Conservation (phyloP, 805 yeast genomes). For the Metschnikowia gelsemii region DNA sequence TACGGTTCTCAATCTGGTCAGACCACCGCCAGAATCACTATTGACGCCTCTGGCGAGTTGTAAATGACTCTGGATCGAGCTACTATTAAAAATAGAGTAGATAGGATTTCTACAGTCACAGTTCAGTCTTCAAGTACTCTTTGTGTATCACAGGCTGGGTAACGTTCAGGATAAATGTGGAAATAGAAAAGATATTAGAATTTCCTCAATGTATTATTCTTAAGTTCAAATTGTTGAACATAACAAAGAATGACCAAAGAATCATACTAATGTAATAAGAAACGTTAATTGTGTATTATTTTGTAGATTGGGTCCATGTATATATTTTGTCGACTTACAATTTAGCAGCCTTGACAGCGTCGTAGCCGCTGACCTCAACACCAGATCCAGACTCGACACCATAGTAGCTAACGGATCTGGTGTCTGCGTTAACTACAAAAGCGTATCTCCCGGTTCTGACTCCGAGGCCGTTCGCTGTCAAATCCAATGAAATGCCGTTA, state of each 20-base stretch:
- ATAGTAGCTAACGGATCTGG: slow-evolving; percentile 40
- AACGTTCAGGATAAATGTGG: not conserved
- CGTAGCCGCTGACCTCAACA: slow-evolving; percentile 37
- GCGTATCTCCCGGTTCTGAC: slow-evolving; percentile 43
- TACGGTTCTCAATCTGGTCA: slow-evolving; percentile 67
- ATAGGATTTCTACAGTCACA: too few species aligned
- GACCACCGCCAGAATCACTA: slow-evolving; percentile 61
- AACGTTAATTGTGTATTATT: not conserved
- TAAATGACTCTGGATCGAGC: slow-evolving; percentile 28
- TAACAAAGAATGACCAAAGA: too few species aligned
- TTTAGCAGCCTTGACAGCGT: slow-evolving; percentile 38
- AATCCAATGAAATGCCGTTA: slow-evolving; percentile 34
- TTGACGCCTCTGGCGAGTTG: slow-evolving; percentile 64
- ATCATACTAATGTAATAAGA: not conserved
- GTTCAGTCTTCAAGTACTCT: too few species aligned
- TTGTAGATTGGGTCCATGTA: not conserved
- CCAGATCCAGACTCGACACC: slow-evolving; percentile 36
- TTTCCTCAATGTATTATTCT: too few species aligned
- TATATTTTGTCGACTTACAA: slow-evolving; percentile 21
- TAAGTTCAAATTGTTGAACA: too few species aligned
- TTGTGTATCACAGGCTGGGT: too few species aligned
- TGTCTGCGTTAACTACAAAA: slow-evolving; percentile 38
- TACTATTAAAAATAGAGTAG: not conserved
- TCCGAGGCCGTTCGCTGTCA: slow-evolving; percentile 38
- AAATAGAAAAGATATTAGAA: not conserved